A percentile compares a stretch with the other conserved stretches of the same genome.
Evolutionary conservation across 2,329 filamentous ascomycete species (phyloP).

Genomic region (Dactylella cylindrospora): DNA sequence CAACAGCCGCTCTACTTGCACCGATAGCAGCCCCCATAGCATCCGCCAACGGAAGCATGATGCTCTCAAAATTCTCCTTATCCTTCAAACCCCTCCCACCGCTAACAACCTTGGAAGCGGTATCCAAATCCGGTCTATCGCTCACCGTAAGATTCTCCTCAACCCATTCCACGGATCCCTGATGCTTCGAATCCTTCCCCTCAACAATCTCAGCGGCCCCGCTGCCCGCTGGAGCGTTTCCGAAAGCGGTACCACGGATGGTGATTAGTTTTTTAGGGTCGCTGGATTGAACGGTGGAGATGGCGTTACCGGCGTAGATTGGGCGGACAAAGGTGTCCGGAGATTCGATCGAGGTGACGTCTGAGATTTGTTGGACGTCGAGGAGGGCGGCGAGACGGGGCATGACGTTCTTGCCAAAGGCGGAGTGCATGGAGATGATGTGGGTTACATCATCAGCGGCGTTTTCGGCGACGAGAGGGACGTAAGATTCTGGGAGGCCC

Average conservation of each 20-base stretch:
- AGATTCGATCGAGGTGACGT: conserved; percentile 80
- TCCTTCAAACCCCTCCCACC: conserved; percentile 94
- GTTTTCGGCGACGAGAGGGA: conserved; percentile 90
- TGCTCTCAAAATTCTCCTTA: conserved; percentile 91
- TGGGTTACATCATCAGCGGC: conserved; percentile 94
- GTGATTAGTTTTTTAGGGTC: conserved; percentile 87
- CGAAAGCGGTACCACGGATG: conserved; percentile 88
- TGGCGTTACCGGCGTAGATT: conserved; percentile 97
- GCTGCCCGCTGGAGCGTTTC: conserved; percentile 70
- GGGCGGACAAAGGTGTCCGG: conserved; percentile 95
- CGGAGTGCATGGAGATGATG: conserved; percentile 84
- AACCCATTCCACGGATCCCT: conserved; percentile 78
- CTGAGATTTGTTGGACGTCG: conserved; percentile 89
- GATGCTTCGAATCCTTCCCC: conserved; percentile 76
- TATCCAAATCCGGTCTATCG: conserved; percentile 87
- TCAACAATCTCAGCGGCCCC: conserved; percentile 67
- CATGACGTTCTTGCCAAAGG: conserved; percentile 93
- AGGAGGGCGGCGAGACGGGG: conserved; percentile 88
- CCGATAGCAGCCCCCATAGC: conserved; percentile 92
- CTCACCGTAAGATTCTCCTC: conserved; percentile 91
- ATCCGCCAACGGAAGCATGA: conserved; percentile 91
- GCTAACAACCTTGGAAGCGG: conserved; percentile 86
- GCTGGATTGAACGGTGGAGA: conserved; percentile 88
- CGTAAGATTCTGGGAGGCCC: conserved; percentile 91
- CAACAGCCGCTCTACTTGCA: conserved; percentile 89